Base-by-base conservation (phyloP, 2,329 filamentous ascomycete species). In the Arthroderma sp. region DNA sequence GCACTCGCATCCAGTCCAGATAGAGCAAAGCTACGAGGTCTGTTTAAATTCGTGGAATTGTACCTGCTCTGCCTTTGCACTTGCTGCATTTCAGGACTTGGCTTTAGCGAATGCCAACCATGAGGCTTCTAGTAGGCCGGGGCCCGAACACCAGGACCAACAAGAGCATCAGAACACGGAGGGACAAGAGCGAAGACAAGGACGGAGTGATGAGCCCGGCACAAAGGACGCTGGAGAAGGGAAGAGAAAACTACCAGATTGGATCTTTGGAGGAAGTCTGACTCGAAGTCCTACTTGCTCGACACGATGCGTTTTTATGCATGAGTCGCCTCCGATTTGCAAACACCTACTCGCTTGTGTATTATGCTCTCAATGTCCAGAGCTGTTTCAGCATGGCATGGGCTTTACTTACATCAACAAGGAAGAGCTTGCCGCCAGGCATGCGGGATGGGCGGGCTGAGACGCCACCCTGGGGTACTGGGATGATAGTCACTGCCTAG, bases 331-430 rank as follows among this genome's bases (percentile, higher is more conserved):
- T 9, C 54, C 63, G 4, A 54, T 84, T 65, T 98, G 89, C 61
- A 95, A 95, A 66, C 89, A 98, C 63, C 64, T 96, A 4, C 73
- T 96, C 10, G 89, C 89, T 1, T 93, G 85, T 60, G 64, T 89
- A 36, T 61, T 96, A 45, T 80, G 73, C 4, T 80, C 86, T 59
- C 69, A 71, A 39, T 88, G 84, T 68, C 59, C 58, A 0, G 61
- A 50, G 3, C 60, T 79, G 29, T 73, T 91, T 52, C 73, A 70
- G 4, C 55, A 56, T 1, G 75, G 74, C 70, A 74, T 46, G 71
- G 75, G 53, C 70, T 67, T 54, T 56, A 58, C 36, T 71, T 82
- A 10, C 41, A 11, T 36, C 29, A 42, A 30, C 38, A 29, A 4
- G 48, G 47, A 10, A 36, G 44, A 38, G 48, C 48, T 22, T 22